Evolutionary conservation across 345 rosid genomes (phyloP), one percentile per base, ranked within the genome.

Genomic region (Geranium brycei): DNA sequence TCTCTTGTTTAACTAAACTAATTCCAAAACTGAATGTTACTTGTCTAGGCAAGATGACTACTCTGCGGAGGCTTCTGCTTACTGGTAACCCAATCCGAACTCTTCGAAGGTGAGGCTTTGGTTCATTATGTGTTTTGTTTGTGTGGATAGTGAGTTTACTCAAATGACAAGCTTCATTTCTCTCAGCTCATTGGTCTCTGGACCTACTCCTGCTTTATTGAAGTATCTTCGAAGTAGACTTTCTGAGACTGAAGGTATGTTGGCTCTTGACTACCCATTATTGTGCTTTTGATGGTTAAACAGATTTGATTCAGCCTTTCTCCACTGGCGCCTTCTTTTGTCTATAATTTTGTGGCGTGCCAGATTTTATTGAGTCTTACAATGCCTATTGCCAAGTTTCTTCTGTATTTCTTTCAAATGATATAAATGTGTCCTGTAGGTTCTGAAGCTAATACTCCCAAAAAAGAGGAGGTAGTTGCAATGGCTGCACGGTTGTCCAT

Each of bases 21-120:
- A 47, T 59, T 4, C 2, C 17, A 1, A 7, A 7, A 7, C 51
- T 13, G 16, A 7, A 41, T 51, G 14, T 17, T 57, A 18, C 19
- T 61, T 65, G 15, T 75, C 61, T 55, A 92, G 95, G 98, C 65
- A 87, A 87, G 66, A 92, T 92, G 91, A 86, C 84, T 58, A 80
- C 88, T 67, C 76, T 89, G 51, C 76, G 88, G 69, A 92, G 84
- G 77, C 84, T 92, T 68, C 77, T 79, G 72, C 93, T 89, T 55
- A 61, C 75, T 63, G 98, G 98, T 47, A 92, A 92, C 72, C 96
- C 95, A 68, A 66, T 92, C 71, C 82, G 95, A 73, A 83, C 95
- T 73, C 82, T 92, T 66, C 69, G 96, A 81, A 92, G 95, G 96
- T 92, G 63, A 17, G 72, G 14, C 58, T 17, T 28, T 66, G 41